phyloP scores from a whole-genome alignment of 306 rosid genomes.

The Gillenia trifoliata region DNA sequence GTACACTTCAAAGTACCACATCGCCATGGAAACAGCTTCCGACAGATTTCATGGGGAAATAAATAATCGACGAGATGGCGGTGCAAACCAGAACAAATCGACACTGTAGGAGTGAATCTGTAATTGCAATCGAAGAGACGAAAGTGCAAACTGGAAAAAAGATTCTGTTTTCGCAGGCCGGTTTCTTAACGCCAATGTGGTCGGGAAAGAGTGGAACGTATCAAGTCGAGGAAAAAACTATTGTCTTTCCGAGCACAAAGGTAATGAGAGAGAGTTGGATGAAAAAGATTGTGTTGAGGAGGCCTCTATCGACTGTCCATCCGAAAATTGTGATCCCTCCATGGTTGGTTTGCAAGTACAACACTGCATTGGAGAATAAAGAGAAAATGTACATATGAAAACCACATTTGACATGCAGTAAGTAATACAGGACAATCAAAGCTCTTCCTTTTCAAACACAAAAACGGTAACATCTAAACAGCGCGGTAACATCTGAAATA shows the following conservation, averaged over 20 bases:
- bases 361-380: slow-evolving; percentile 45
- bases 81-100: background rate
- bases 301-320: slow-evolving; percentile 73
- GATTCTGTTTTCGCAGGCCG: background rate
- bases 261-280: slow-evolving; percentile 61
- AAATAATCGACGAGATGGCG: background rate
- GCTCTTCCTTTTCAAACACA: too few species aligned
- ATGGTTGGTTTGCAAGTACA: slow-evolving; percentile 74
- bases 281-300: slow-evolving; percentile 75
- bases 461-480: too few species aligned
- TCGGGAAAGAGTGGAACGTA: background rate
- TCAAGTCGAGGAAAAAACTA: slow-evolving; percentile 29
- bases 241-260: slow-evolving; percentile 61
- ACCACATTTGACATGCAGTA: background rate
- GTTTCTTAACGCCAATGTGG: background rate
- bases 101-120: too few species aligned
- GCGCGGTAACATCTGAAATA: background rate
- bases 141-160: background rate
- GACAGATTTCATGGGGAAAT: background rate
- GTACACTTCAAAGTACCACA: too few species aligned
- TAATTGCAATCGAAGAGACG: background rate
- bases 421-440: too few species aligned
- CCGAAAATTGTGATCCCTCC: slow-evolving; percentile 87
- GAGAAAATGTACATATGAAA: background rate
- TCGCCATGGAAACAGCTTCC: background rate